Conservation (phyloP, 257 asterid species). For the Osmanthus fragrans region DNA sequence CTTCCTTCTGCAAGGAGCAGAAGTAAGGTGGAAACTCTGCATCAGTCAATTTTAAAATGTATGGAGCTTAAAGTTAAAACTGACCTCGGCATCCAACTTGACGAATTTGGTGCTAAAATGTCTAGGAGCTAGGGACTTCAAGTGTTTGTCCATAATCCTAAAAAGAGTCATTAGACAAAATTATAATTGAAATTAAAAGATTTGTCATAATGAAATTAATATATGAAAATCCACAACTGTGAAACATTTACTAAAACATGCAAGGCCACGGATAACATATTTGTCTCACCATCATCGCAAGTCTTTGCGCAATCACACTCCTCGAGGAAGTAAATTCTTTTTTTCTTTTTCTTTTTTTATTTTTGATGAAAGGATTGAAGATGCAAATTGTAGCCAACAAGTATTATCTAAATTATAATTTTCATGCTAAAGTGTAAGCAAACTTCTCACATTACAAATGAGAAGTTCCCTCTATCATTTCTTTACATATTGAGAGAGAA, state of each 20-base stretch:
- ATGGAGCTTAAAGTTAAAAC: conserved; percentile 24
- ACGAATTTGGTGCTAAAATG: conserved; percentile 74
- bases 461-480: background rate
- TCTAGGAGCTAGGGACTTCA: conserved; percentile 78
- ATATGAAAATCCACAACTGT: background rate
- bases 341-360: no score
- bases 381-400: conserved; percentile 7
- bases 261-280: background rate
- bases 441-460: background rate
- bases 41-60: background rate
- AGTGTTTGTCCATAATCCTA: conserved; percentile 97
- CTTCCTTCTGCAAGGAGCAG: background rate
- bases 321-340: background rate
- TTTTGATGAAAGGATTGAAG: background rate
- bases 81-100: conserved; percentile 94
- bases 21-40: background rate
- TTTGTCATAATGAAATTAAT: background rate
- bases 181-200: conserved; percentile 7
- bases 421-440: background rate
- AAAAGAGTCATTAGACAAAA: conserved; percentile 19
- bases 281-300: background rate
- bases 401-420: background rate
- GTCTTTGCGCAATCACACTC: background rate
- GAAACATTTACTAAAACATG: background rate
- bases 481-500: background rate